These are phyloP conservation scores for Chaetothyriales sp. DNA, from an alignment of 2,329 filamentous ascomycete species.

Conservation along the genomic window DNA sequence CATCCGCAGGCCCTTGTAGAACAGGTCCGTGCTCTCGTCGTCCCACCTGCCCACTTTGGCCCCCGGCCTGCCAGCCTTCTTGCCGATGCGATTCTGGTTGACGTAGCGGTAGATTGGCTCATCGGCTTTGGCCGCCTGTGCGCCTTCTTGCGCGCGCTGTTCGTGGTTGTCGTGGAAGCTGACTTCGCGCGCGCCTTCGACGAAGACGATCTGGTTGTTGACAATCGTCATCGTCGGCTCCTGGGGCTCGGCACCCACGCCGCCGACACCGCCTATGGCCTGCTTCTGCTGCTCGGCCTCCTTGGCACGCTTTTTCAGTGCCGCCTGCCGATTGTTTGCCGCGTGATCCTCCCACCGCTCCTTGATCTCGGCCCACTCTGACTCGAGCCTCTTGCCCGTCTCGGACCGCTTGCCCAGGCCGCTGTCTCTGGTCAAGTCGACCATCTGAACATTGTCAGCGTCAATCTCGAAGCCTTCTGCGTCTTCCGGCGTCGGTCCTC, in stretches of 20 bases:
- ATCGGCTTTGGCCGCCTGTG: constrained; percentile 33
- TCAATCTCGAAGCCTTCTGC: constrained; percentile 39
- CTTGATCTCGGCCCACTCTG: constrained; percentile 43
- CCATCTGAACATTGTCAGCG: constrained; percentile 43
- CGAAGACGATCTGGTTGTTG: constrained; percentile 44
- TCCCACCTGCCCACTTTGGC: constrained; percentile 43
- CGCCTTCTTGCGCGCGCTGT: constrained; percentile 30
- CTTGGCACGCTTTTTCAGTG: constrained; percentile 8
- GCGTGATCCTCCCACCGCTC: constrained; percentile 25
- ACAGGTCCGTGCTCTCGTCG: constrained; percentile 44
- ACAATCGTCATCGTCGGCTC: constrained; percentile 40
- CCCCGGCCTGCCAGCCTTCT: constrained; percentile 33
- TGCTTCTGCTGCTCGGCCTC: constrained; percentile 23
- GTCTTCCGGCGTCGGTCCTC: constrained; percentile 27
- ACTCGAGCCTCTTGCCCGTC: constrained; percentile 44
- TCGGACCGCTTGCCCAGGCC: constrained; percentile 43
- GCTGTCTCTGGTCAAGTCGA: constrained; percentile 40
- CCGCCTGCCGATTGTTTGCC: neutral
- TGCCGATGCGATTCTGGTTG: constrained; percentile 34
- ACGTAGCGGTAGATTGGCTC: constrained; percentile 32
- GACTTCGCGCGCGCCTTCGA: constrained; percentile 39
- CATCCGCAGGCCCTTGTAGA: constrained; percentile 49
- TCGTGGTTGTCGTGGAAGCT: constrained; percentile 42
- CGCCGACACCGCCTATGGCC: too few species aligned
- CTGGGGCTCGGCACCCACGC: constrained; percentile 13